Evolutionary conservation across 371 early-diverging fungal species (phyloP), one percentile per base, ranked within the genome.

Genomic region (Apophysomyces elegans): DNA sequence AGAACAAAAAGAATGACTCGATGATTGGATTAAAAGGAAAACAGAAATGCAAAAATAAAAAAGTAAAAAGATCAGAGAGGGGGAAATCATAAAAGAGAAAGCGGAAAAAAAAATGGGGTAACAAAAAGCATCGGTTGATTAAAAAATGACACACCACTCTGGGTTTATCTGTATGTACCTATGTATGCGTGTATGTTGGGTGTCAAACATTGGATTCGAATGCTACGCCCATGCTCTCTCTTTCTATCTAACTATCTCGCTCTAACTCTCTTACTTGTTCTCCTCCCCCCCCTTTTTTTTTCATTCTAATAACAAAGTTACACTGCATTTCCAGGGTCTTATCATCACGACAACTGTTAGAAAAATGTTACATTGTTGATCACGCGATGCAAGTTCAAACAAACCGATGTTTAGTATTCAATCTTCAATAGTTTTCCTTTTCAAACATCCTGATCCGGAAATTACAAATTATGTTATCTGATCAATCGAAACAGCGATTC

Each of bases 261-360:
- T 2, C 32, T 26, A 26, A 26, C 32, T 26, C 32, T 26, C 3
- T 26, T 26, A 26, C 32, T 26, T 26, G 32, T 2, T 43, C 14
- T 43, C 14, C 43, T 4, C 5, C 16, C 7, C 16, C 7, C 18
- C 16, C 3, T 50, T 21, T 50, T 11, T 21, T 21, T 50, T n/a
- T 8, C 21, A 18, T 9, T 16, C 21, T 13, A 43, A 43, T 12
- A 43, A 43, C 9, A 50, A 50, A 50, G 54, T 50, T 50, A 50
- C 54, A 50, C 54, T 50, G 54, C 54, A 50, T 16, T 50, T 50
- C n/a, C 54, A 50, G 54, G 54, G 54, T 50, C 54, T 50, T 50
- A 50, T 50, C 54, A 50, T 50, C 16, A 50, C 54, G 54, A 50
- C 21, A 21, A 5, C 21, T 26, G 32, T 6, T 50, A 26, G 21